Percentiles rank a stretch among this genome's conserved stretches.
Conservation (phyloP, 768 basidiomycete genomes). For the Lepiota venenata region DNA sequence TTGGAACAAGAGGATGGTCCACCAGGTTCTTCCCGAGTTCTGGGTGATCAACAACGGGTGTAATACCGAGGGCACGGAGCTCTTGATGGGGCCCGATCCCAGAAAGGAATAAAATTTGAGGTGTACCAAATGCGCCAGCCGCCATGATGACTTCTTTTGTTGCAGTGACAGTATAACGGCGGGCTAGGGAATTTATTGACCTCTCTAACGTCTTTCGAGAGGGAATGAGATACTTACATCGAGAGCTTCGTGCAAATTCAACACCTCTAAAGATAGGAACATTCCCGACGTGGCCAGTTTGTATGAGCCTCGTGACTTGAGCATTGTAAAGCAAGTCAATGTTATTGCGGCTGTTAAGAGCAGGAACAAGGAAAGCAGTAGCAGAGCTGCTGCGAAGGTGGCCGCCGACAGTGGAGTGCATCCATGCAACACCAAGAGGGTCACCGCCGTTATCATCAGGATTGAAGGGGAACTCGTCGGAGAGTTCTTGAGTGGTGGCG, state of each 20-base stretch:
- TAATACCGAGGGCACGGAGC: slow-evolving; percentile 35
- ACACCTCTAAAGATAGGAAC: slow-evolving; percentile 18
- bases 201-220: too few relatives aligned
- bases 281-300: slow-evolving; percentile 9
- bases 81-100: slow-evolving; percentile 36
- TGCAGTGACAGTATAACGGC: slow-evolving; percentile 10
- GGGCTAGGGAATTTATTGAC: not conserved
- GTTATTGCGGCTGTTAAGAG: slow-evolving; percentile 25
- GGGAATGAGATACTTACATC: not conserved
- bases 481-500: slow-evolving; percentile 29
- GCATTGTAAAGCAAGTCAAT: slow-evolving; percentile 30
- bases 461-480: slow-evolving; percentile 30
- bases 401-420: slow-evolving; percentile 26
- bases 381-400: slow-evolving; percentile 35
- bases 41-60: slow-evolving; percentile 31
- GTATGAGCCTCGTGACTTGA: slow-evolving; percentile 23
- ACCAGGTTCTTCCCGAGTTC: slow-evolving; percentile 46
- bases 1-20: slow-evolving; percentile 31
- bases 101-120: slow-evolving; percentile 32
- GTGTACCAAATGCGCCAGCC: slow-evolving; percentile 17
- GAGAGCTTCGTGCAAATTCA: slow-evolving; percentile 14
- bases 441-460: slow-evolving; percentile 31
- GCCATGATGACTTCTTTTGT: slow-evolving; percentile 17
- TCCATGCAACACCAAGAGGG: slow-evolving; percentile 32
- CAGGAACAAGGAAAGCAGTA: slow-evolving; percentile 28